Base-by-base conservation (phyloP, 73 alveolate genomes). In the Blepharisma stoltei region DNA sequence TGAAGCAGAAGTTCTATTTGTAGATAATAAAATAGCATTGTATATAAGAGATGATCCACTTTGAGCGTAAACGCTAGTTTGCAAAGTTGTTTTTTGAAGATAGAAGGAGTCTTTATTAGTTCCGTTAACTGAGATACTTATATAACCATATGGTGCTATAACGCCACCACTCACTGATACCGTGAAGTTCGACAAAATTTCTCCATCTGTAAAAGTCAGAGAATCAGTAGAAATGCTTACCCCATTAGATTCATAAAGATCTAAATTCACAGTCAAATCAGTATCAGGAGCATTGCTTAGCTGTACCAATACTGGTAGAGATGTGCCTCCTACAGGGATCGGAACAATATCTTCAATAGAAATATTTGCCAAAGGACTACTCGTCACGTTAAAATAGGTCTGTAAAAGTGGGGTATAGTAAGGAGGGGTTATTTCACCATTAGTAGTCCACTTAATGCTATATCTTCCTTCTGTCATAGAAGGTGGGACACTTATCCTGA, bases 321-420 rank as follows among this genome's bases (percentile, higher is more conserved):
- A 78, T n/a, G 45, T 20, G 6, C 89, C 89, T 37, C 87, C 89
- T 54, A 23, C 52, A 54, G 89, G 89, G 8, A 81, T 77, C 5
- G 89, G 86, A 77, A 55, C 70, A 7, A 75, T 18, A 8, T 68
- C 52, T 37, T 70, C 83, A 44, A 54, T 65, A 44, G 5, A n/a
- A 14, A 69, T 25, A 9, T 14, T 69, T 14, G 23, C 67, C 3
- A 69, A 9, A n/a, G 20, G 20, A 38, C 43, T 46, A 44, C 37
- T 38, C n/a, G n/a, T 44, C n/a, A 81, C 89, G 6, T 55, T 54
- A 7, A 81, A 71, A 46, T 43, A 46, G 6, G 89, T 76, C 11
- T 71, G 76, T 37, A 55, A 48, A 4, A 81, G 38, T 4, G 86
- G 86, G 27, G 82, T 75, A 54, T 81, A 81, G n/a, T 55, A 27